Base-by-base conservation (phyloP, 2,329 filamentous ascomycete genomes). In the Trichoderma sp. region DNA sequence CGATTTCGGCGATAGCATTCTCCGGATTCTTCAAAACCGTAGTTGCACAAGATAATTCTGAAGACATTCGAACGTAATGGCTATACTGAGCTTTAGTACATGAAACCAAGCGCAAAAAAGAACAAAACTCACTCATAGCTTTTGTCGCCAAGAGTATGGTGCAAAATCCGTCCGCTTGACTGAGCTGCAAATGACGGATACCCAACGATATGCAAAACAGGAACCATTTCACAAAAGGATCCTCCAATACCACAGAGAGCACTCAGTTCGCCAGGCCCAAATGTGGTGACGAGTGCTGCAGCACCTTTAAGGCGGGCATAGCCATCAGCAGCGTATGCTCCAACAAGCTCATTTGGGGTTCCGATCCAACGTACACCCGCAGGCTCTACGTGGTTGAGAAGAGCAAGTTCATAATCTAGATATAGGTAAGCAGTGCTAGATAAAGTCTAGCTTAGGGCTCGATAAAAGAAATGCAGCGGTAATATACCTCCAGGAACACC, bases 401-500 rank as follows among this genome's bases (percentile, higher is more conserved):
- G 35, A 19, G 65, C 55, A 35, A 68, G 65, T 27, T 68, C 43
- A 21, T 61, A 68, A 13, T 68, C 65, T 63, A 52, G 21, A 37
- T 14, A 43, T 13, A 3, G 6, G 24, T 6, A 40, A 27, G 3
- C 21, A 6, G n/a, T 13, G 21, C 16, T 47, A 47, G 35, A 33
- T 13, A 47, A 16, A 40, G 8, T 24, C 21, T 27, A 60, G 10
- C 16, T 60, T 53, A 10, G 16, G 24, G 21, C 13, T 53, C 11
- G 14, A 53, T 16, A 14, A 58, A 21, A n/a, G 7, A n/a, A 58
- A 29, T 8, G n/a, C 19, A 14, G 7, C 14, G 21, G n/a, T 40
- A 27, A 27, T 29, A 16, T 55, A 68, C 65, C 65, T 52, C 65
- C 65, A 14, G 65, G 65, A 40, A 68, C 65, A n/a, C 65, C 65